A percentile compares a stretch with the other conserved stretches of the same genome.
Evolutionary conservation across 805 yeast genomes (phyloP).

Genomic region (Sugiyamaella qingdaonensis): DNA sequence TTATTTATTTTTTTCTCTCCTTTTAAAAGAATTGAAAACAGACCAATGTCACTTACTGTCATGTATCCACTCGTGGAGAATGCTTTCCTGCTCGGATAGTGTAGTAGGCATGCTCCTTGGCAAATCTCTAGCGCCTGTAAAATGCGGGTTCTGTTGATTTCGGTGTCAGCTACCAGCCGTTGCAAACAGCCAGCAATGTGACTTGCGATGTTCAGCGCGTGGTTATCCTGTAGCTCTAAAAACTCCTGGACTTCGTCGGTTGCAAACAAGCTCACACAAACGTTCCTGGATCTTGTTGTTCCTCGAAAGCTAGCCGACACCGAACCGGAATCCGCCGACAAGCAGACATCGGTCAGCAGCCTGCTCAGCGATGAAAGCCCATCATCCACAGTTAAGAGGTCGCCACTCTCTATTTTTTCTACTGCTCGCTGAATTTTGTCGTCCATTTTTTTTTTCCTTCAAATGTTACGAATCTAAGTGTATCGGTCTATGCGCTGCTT

Average conservation of each 20-base stretch:
- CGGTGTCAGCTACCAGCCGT: neutral
- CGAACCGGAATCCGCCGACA: neutral
- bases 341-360: neutral
- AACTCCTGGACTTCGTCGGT: conserved; percentile 15
- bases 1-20: neutral
- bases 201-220: conserved; percentile 46
- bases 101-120: conserved; percentile 60
- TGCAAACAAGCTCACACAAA: conserved; percentile 1
- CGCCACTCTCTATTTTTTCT: neutral
- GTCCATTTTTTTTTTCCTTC: neutral
- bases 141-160: neutral
- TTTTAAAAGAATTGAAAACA: too few species aligned
- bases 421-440: neutral
- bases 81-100: conserved; percentile 49
- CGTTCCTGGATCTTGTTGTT: conserved; percentile 6
- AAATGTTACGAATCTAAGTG: too few species aligned
- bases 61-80: conserved; percentile 45
- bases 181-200: neutral
- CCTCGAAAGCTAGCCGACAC: neutral
- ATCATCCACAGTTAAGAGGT: neutral
- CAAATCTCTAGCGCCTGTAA: conserved; percentile 36
- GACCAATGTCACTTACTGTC: conserved; percentile 13
- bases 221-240: conserved; percentile 43
- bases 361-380: neutral
- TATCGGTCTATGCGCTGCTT: neutral